Percentiles rank a stretch among this genome's conserved stretches.
Evolutionary conservation across 2,329 filamentous ascomycete genomes (phyloP).

Genomic region (Curvularia lunata): DNA sequence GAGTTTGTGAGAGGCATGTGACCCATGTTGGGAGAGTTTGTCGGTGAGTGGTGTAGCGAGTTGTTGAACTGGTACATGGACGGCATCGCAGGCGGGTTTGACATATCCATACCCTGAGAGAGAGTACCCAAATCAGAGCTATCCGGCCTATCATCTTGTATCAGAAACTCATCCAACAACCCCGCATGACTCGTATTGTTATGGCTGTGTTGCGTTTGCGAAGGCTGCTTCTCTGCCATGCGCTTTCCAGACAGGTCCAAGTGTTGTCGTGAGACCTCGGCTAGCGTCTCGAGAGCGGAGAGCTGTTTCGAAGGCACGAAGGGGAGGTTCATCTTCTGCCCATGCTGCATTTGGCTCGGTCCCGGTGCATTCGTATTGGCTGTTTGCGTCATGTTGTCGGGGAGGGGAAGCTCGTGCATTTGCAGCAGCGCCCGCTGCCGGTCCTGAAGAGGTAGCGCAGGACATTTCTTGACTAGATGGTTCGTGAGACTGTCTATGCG

Average conservation of each 20-base stretch:
- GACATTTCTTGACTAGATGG: conserved; percentile 87
- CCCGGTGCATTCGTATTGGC: conserved; percentile 18
- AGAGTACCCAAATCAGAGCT: conserved; percentile 30
- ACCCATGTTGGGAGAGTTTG: conserved; percentile 43
- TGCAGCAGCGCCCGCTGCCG: conserved; percentile 76
- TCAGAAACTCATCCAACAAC: conserved; percentile 47
- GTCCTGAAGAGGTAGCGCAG: conserved; percentile 75
- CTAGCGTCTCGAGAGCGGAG: conserved; percentile 83
- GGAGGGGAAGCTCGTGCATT: conserved; percentile 69
- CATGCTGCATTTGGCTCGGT: conserved; percentile 30
- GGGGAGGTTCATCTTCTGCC: conserved; percentile 50
- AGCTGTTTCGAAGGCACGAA: conserved; percentile 63
- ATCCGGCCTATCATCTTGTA: conserved; percentile 48
- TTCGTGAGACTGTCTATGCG: conserved; percentile 80
- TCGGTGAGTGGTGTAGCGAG: conserved; percentile 46
- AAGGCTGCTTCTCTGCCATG: conserved; percentile 42
- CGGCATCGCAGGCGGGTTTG: conserved; percentile 42
- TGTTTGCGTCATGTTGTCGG: conserved; percentile 47
- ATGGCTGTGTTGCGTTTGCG: conserved; percentile 22
- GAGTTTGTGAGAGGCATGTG: conserved; percentile 38
- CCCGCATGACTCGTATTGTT: conserved; percentile 32
- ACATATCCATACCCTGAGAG: conserved; percentile 43
- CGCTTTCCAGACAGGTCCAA: conserved; percentile 63
- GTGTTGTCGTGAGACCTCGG: conserved; percentile 80
- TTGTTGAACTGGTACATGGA: conserved; percentile 50